A percentile compares a stretch with the other conserved stretches of the same genome.
Conservation (phyloP, 176 grass and related monocot species). For the Chloris gayana region DNA sequence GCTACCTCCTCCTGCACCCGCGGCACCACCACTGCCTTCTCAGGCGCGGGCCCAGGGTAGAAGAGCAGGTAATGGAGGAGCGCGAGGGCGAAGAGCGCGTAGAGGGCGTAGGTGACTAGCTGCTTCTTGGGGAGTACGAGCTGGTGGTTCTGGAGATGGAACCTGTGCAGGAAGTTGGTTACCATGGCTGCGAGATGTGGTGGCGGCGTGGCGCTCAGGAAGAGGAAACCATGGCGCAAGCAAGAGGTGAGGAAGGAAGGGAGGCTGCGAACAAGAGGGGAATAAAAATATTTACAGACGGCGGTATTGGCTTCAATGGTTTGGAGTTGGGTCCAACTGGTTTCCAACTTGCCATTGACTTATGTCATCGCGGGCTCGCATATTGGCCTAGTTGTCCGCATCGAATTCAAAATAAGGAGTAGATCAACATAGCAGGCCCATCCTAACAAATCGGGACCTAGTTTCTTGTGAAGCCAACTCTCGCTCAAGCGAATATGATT, state of each 20-base stretch:
- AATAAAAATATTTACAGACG: too few relatives aligned
- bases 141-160: constrained; percentile 34
- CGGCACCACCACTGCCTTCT: not conserved
- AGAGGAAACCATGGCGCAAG: not conserved
- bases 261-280: not conserved
- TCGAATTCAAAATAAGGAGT: too few relatives aligned
- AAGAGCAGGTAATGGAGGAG: constrained; percentile 48
- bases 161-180: constrained; percentile 41
- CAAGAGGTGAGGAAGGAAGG: not conserved
- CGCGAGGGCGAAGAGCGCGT: constrained; percentile 38
- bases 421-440: too few relatives aligned
- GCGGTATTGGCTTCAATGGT: too few relatives aligned
- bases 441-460: too few relatives aligned
- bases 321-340: not conserved
- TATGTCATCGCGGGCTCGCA: too few relatives aligned
- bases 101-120: constrained; percentile 36
- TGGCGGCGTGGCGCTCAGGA: not conserved
- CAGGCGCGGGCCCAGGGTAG: not conserved
- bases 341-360: too few relatives aligned
- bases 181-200: constrained; percentile 33
- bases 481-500: too few relatives aligned
- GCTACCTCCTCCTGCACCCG: not conserved
- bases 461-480: too few relatives aligned
- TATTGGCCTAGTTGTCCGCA: too few relatives aligned
- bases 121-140: constrained; percentile 32